These are phyloP conservation scores for Leishmania mexicana DNA, from an alignment of 208 protist genomes.

Conservation along the genomic window DNA sequence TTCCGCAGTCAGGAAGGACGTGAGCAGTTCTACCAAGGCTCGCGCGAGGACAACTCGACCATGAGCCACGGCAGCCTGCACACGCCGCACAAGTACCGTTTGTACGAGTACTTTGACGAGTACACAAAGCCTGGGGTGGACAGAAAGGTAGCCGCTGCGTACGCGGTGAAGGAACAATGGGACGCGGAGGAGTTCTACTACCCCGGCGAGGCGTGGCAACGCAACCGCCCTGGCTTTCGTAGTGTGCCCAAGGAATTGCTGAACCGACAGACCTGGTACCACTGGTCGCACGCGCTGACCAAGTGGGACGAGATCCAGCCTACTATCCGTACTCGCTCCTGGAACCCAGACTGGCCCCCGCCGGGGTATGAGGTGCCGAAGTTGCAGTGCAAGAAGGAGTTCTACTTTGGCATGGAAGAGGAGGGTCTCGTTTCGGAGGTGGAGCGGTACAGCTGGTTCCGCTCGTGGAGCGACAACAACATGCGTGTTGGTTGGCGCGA, in stretches of 20 bases:
- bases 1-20: conserved; percentile 69
- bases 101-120: conserved; percentile 92
- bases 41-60: conserved; percentile 81
- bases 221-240: conserved; percentile 86
- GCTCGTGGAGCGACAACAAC: conserved; percentile 85
- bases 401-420: conserved; percentile 84
- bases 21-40: conserved; percentile 72
- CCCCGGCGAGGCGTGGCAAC: conserved; percentile 84
- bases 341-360: conserved; percentile 89
- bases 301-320: conserved; percentile 90
- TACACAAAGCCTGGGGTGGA: conserved; percentile 87
- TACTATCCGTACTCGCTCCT: conserved; percentile 81
- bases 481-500: conserved; percentile 83
- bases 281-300: conserved; percentile 85
- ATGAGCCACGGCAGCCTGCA: conserved; percentile 68
- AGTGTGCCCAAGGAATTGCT: conserved; percentile 88
- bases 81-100: conserved; percentile 79
- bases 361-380: conserved; percentile 86
- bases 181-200: conserved; percentile 91
- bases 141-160: conserved; percentile 71
- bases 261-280: conserved; percentile 89
- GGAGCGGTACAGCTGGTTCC: conserved; percentile 89
- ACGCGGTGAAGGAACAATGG: conserved; percentile 89
- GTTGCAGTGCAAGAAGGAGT: conserved; percentile 87
- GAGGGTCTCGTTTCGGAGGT: conserved; percentile 81